phyloP scores from a whole-genome alignment of 2,329 filamentous ascomycete species.

The Arthroderma sp. region DNA sequence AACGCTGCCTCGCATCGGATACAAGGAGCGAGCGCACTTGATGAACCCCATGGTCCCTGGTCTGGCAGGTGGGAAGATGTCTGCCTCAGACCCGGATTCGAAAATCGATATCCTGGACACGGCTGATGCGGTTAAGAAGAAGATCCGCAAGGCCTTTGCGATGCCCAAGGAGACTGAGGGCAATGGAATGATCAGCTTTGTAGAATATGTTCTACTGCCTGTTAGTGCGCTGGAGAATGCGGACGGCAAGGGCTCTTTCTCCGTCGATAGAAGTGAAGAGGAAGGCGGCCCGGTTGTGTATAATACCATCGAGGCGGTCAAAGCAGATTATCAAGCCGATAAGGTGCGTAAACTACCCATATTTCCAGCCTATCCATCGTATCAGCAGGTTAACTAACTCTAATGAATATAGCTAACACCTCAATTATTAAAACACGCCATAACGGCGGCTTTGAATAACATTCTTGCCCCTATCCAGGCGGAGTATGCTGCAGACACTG shows the following conservation, averaged over 20 bases:
- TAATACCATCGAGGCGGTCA: conserved; percentile 59
- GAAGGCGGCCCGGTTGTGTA: conserved; percentile 70
- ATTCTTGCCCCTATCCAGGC: conserved; percentile 67
- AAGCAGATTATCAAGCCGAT: conserved; percentile 69
- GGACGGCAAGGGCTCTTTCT: conserved; percentile 48
- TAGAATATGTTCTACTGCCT: conserved; percentile 76
- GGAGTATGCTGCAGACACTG: conserved; percentile 55
- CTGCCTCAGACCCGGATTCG: conserved; percentile 47
- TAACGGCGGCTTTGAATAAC: conserved; percentile 58
- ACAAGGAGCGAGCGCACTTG: conserved; percentile 61
- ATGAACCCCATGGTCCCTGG: conserved; percentile 88
- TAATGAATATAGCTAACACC: conserved; percentile 55
- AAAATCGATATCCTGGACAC: conserved; percentile 90
- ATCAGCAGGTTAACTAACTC: neutral
- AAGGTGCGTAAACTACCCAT: conserved; percentile 43
- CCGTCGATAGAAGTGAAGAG: conserved; percentile 49
- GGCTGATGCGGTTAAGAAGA: conserved; percentile 62
- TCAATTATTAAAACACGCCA: conserved; percentile 75
- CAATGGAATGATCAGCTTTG: conserved; percentile 77
- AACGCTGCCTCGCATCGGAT: conserved; percentile 72
- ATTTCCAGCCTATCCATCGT: neutral
- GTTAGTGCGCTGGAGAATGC: conserved; percentile 49
- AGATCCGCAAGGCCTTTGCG: conserved; percentile 74
- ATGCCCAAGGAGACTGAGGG: conserved; percentile 64
- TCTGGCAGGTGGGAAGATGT: conserved; percentile 75